Evolutionary conservation across 768 basidiomycete species (phyloP).

Genomic region (Suillus decipiens): DNA sequence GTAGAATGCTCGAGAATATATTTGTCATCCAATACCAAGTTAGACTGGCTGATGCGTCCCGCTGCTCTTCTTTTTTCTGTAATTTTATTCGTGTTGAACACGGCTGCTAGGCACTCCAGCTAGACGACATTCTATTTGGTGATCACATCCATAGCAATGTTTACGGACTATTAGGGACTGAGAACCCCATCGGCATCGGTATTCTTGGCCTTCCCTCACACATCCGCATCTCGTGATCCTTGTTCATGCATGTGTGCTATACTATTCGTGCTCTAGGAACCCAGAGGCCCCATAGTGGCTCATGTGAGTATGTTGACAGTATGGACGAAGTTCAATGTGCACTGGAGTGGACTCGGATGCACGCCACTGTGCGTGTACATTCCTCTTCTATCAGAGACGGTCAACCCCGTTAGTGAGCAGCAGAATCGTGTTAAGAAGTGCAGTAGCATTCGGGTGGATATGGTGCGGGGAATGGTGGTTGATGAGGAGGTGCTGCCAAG

Average conservation of each 20-base stretch:
- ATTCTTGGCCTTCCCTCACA: conserved; percentile 64
- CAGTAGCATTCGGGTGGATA: conserved; percentile 76
- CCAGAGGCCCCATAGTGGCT: conserved; percentile 53
- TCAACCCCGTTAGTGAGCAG: conserved; percentile 66
- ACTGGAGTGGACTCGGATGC: conserved; percentile 44
- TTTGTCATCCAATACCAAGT: too few relatives aligned
- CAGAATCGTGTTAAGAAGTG: conserved; percentile 74
- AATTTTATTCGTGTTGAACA: too few relatives aligned
- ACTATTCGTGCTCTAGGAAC: conserved; percentile 56
- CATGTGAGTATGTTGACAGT: conserved; percentile 10
- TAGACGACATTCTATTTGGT: conserved; percentile 79
- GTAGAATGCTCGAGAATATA: too few relatives aligned
- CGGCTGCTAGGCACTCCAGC: too few relatives aligned
- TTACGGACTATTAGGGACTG: conserved; percentile 11
- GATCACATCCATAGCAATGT: conserved; percentile 61
- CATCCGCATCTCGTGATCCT: conserved; percentile 38
- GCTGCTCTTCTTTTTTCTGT: too few relatives aligned
- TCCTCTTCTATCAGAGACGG: conserved; percentile 71
- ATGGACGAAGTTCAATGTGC: too few relatives aligned
- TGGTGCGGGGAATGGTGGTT: conserved; percentile 77
- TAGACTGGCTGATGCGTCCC: too few relatives aligned
- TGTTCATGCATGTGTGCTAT: conserved; percentile 74
- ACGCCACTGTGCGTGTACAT: too few relatives aligned
- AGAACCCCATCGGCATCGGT: conserved; percentile 40
- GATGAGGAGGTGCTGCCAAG: conserved; percentile 81